phyloP scores from a whole-genome alignment of 1,284 basidiomycete species.

The Tetrapyrgos nigripes region DNA sequence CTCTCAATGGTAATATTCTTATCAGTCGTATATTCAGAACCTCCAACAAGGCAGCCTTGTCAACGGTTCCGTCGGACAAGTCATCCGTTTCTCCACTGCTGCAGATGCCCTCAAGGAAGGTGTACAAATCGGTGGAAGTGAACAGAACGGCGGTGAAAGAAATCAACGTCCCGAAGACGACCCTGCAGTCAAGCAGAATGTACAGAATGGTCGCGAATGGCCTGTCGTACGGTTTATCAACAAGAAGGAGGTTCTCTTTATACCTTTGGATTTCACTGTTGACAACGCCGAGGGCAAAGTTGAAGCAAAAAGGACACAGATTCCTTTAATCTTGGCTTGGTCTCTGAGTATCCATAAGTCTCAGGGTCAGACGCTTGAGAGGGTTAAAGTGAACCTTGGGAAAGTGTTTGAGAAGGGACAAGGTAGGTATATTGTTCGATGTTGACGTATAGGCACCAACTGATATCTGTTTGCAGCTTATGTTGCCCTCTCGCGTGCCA shows the following conservation, averaged over 20 bases:
- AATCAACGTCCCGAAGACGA: conserved; percentile 9
- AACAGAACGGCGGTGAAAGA: conserved; percentile 22
- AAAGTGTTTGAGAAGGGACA: conserved; percentile 84
- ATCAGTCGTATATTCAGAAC: conserved; percentile 41
- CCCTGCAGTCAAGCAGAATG: conserved; percentile 2
- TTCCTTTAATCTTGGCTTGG: conserved; percentile 85
- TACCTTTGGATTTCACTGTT: conserved; percentile 62
- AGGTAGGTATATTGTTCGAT: conserved; percentile 43
- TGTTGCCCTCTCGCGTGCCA: conserved; percentile 93
- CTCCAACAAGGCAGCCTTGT: conserved; percentile 79
- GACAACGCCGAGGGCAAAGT: conserved; percentile 56
- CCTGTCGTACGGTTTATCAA: conserved; percentile 63
- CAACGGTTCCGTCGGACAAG: conserved; percentile 83
- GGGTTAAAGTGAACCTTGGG: conserved; percentile 73
- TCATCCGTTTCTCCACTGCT: conserved; percentile 62
- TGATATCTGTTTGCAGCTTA: conserved; percentile 66
- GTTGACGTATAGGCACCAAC: too few species aligned
- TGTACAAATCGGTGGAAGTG: conserved; percentile 31
- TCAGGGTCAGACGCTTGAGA: conserved; percentile 83
- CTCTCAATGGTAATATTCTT: not conserved
- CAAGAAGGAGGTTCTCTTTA: conserved; percentile 49
- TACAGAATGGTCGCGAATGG: conserved; percentile 44
- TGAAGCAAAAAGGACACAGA: conserved; percentile 60
- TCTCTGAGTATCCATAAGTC: conserved; percentile 88
- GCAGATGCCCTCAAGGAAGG: conserved; percentile 34